Evolutionary conservation across 495 filamentous ascomycete species (phyloP), one percentile per base, ranked within the genome.

Genomic region (Talaromyces liani): DNA sequence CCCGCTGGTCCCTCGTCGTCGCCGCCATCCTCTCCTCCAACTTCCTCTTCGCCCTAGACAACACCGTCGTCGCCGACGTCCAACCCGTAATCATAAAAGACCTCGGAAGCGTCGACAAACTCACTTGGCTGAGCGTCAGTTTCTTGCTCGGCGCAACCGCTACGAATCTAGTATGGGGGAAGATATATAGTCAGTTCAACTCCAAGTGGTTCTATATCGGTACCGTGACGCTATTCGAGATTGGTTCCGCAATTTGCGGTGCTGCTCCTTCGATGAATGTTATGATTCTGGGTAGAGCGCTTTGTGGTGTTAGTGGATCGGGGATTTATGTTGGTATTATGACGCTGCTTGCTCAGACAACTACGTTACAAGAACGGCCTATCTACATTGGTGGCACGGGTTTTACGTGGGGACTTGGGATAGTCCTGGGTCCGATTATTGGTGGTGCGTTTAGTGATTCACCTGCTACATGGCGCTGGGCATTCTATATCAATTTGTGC

Each of bases 401-500:
- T 9, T 60, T 76, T 3, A 75, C 68, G 45, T 87, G 79, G 80
- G 85, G 84, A 16, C 22, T 81, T 7, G 83, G 83, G 20, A 79
- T 71, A 10, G 71, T 78, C 0, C 69, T 86, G 0, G 87, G 49
- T 22, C 77, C 77, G 6, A 65, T 88, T 63, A 73, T 90, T 53
- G 87, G 87, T 3, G 87, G 86, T 27, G 82, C 81, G 4, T 90
- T 91, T 65, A 75, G 79, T 22, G 77, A 82, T 58, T 78, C 71
- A 51, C 58, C 57, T 0, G 79, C 80, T 18, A 80, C 74, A 1
- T 88, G 84, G 84, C 67, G 86, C 7, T 88, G 85, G 87, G 84
- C 84, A 24, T 91, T 91, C 68, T 92, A 89, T 72, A 85, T 92
- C 71, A 91, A 90, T 64, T 77, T 91, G 16, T 69, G 75, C 41